A percentile compares a stretch with the other conserved stretches of the same genome.
Conservation (phyloP, 1,139 yeast genomes). For the Torulaspora globosa region DNA sequence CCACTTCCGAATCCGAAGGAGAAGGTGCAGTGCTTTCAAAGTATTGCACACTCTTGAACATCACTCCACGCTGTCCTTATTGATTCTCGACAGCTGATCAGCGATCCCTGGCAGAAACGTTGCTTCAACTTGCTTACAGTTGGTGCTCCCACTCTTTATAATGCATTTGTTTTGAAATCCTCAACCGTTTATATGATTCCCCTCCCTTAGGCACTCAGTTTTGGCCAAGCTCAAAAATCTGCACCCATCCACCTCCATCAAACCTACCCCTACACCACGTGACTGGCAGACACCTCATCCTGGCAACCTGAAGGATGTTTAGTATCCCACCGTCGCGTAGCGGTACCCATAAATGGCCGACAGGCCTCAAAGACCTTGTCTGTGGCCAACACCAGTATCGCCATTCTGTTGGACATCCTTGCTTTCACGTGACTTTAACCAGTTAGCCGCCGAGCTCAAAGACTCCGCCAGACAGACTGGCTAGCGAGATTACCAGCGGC, state of each 20-base stretch:
- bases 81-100: neutral
- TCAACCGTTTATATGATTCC: constrained; percentile 5
- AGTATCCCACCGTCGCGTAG: neutral
- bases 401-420: too few species aligned
- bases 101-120: neutral
- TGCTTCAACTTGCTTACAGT: neutral
- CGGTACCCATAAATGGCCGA: neutral
- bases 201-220: constrained; percentile 1
- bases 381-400: too few species aligned
- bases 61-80: constrained; percentile 2
- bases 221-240: neutral
- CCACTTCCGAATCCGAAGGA: constrained; percentile 29
- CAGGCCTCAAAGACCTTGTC: too few species aligned
- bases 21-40: constrained; percentile 40
- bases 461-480: too few species aligned
- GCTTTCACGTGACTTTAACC: neutral
- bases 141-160: neutral
- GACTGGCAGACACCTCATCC: neutral
- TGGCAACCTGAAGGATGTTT: too few species aligned
- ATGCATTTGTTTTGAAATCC: neutral
- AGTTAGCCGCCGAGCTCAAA: constrained; percentile 2
- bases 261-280: neutral
- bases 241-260: neutral
- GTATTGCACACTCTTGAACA: constrained; percentile 28
- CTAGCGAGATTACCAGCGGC: too few species aligned